Base-by-base conservation (phyloP, 257 asterid species). In the Lycium barbarum region DNA sequence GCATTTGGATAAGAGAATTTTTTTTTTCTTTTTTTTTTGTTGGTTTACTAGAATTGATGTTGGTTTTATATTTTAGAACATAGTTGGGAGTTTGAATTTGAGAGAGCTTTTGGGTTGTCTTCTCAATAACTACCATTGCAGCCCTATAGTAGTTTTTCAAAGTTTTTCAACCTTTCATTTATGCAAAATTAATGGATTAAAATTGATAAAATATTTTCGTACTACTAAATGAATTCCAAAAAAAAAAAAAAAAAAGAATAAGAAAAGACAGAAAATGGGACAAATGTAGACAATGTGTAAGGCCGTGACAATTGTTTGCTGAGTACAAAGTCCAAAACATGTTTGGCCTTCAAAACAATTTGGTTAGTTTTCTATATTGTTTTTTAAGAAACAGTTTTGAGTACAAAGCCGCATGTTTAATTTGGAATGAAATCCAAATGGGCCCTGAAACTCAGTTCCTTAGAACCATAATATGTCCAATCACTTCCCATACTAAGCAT, bases 381-480 rank as follows among this genome's bases (percentile, higher is more conserved):
- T 40, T 71, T 40, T 45, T 2, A 72, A 45, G n/a, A 38, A 72
- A 72, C 5, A 33, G 45, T 45, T n/a, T 35, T 14, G 80, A 72
- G 6, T 47, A 45, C 15, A 45, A 62, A 62, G 15, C 70, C 6
- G 7, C 70, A 62, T 4, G 67, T 35, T 61, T 59, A 22, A 61
- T n/a, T 61, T 61, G 67, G 67, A 8, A n/a, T n/a, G 66, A 61
- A 61, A n/a, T 61, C 5, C 35, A 61, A 71, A 71, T 71, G 35
- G 79, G 55, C 35, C 55, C 33, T 71, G 55, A 71, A 71, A 71
- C 57, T 71, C 17, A 71, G 79, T 57, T 12, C 8, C 2, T 72
- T 72, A 38, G 57, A 72, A 72, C 38, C n/a, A 51, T 17, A n/a
- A 72, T 72, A 45, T 72, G 36, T 72, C 54, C 80, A 72, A 45